These are phyloP conservation scores for Juncus effusus DNA, from an alignment of 176 grass and related monocot species.

Conservation along the genomic window DNA sequence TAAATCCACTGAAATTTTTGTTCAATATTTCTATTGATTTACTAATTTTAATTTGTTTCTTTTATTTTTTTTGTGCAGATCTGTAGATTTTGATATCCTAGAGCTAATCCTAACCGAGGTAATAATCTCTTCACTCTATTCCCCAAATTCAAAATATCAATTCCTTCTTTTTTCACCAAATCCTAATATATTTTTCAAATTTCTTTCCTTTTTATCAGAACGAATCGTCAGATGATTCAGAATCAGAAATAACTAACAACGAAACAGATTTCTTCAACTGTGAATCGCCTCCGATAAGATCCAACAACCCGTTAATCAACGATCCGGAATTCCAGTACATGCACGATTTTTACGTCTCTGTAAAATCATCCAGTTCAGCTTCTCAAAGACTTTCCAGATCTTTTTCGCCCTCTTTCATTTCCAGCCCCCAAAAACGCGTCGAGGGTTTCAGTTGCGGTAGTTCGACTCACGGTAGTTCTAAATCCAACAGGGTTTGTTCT, in stretches of 20 bases:
- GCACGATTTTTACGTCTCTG: slow-evolving; percentile 2
- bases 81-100: slow-evolving; percentile 16
- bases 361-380: slow-evolving; percentile 32
- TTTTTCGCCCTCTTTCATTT: slow-evolving; percentile 51
- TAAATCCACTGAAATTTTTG: background rate
- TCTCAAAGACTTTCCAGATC: slow-evolving; percentile 21
- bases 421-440: slow-evolving; percentile 42
- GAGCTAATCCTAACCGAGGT: slow-evolving; percentile 8
- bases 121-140: slow-evolving; percentile 1
- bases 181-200: background rate
- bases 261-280: slow-evolving; percentile 12
- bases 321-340: slow-evolving; percentile 54
- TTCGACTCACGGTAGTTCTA: slow-evolving; percentile 29
- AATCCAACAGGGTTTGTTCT: slow-evolving; percentile 38
- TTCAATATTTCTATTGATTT: background rate
- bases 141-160: background rate
- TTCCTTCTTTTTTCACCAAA: background rate
- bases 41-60: slow-evolving; percentile 3
- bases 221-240: slow-evolving; percentile 14
- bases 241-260: slow-evolving; percentile 16
- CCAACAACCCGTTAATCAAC: slow-evolving; percentile 60
- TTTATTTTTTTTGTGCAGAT: slow-evolving; percentile 20
- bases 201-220: slow-evolving; percentile 7
- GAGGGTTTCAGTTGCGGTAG: slow-evolving; percentile 69
- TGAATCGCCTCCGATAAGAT: slow-evolving; percentile 55